These are phyloP conservation scores for Trypanosoma congolense DNA, from an alignment of 208 protist genomes.

Conservation along the genomic window DNA sequence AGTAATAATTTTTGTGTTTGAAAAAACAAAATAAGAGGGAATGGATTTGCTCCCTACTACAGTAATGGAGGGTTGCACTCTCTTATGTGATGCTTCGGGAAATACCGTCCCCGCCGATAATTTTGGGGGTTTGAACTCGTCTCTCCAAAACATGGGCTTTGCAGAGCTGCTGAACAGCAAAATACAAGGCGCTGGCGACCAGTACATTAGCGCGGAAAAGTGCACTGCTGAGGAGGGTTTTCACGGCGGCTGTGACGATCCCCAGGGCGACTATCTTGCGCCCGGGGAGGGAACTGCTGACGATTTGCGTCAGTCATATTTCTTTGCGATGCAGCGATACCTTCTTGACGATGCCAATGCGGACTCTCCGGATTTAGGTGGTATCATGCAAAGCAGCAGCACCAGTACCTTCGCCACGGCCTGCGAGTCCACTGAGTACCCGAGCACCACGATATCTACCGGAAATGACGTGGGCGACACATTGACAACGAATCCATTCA, in stretches of 20 bases:
- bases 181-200: not conserved
- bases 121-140: not conserved
- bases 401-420: not conserved
- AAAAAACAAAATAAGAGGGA: too few species aligned
- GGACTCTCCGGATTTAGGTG: too few species aligned
- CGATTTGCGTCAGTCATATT: not conserved
- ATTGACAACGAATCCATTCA: not conserved
- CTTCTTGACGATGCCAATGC: slow-evolving; percentile 4
- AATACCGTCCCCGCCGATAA: not conserved
- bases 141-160: not conserved
- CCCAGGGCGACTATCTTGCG: not conserved
- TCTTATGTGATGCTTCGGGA: too few species aligned
- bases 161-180: not conserved
- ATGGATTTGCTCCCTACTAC: too few species aligned
- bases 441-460: not conserved
- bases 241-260: not conserved
- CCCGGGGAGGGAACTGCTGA: not conserved
- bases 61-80: too few species aligned
- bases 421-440: not conserved
- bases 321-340: not conserved
- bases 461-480: not conserved
- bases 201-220: not conserved
- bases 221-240: not conserved
- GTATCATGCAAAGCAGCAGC: not conserved
- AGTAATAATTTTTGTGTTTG: too few species aligned